Conservation (phyloP, 768 basidiomycete species). For the Boletus insuetus region DNA sequence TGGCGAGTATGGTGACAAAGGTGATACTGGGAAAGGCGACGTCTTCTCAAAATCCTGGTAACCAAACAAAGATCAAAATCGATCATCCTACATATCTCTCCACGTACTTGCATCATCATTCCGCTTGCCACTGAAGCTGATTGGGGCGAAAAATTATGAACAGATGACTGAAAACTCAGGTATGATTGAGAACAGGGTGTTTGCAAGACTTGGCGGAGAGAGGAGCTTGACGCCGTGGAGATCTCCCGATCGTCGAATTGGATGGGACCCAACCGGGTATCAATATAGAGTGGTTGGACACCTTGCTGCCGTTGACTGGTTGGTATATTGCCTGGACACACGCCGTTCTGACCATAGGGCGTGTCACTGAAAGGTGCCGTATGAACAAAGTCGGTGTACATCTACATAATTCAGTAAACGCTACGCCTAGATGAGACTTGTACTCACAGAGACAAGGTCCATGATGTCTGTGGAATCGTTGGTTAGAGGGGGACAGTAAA, state of each 20-base stretch:
- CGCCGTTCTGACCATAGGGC: background rate
- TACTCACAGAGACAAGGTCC: constrained; percentile 12
- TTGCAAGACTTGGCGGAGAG: background rate
- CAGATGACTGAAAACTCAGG: background rate
- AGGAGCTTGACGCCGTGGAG: constrained; percentile 18
- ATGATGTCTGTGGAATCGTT: background rate
- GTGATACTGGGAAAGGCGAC: constrained; percentile 10
- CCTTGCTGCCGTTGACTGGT: constrained; percentile 5
- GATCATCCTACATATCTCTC: background rate
- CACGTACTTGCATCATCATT: constrained; percentile 11
- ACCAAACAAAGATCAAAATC: background rate
- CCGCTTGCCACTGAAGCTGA: constrained; percentile 6
- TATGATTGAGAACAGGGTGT: constrained; percentile 9
- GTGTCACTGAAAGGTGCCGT: background rate
- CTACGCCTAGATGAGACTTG: background rate
- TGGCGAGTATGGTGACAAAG: constrained; percentile 6
- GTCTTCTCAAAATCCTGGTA: constrained; percentile 10
- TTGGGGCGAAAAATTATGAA: constrained; percentile 8
- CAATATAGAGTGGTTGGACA: constrained; percentile 13
- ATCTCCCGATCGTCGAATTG: constrained; percentile 7
- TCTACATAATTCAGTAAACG: constrained; percentile 10
- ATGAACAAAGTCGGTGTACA: background rate
- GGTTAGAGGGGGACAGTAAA: background rate
- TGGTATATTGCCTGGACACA: background rate
- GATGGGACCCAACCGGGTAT: constrained; percentile 15